Conservation (phyloP, 768 basidiomycete genomes). For the Peribolospora kevripleyi region DNA sequence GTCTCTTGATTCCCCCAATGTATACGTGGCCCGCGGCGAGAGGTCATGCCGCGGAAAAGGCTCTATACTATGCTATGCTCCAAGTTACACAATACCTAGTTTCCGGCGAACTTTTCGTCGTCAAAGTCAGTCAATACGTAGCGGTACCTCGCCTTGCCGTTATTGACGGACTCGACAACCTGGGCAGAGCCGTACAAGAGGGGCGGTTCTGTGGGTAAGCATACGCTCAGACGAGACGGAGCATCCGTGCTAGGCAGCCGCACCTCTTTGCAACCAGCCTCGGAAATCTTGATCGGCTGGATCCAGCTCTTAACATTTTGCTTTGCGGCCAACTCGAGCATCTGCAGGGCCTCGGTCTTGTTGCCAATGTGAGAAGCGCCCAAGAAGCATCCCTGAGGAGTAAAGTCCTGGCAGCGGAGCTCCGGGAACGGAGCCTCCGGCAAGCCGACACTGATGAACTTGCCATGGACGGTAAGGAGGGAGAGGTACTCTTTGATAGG, state of each 20-base stretch:
- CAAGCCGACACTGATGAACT: slow-evolving; percentile 28
- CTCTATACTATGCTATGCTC: too few relatives aligned
- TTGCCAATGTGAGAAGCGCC: slow-evolving; percentile 26
- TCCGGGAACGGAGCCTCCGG: slow-evolving; percentile 10
- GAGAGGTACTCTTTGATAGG: slow-evolving; percentile 32
- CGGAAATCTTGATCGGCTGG: slow-evolving; percentile 13
- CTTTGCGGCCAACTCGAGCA: slow-evolving; percentile 35
- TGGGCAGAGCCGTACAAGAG: slow-evolving; percentile 9
- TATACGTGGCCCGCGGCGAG: too few relatives aligned
- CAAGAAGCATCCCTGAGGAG: slow-evolving; percentile 11
- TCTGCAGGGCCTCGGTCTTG: slow-evolving; percentile 32
- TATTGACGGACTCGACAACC: slow-evolving; percentile 29
- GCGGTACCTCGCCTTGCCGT: slow-evolving; percentile 31
- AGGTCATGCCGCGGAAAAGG: too few relatives aligned
- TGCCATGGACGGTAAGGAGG: slow-evolving; percentile 31
- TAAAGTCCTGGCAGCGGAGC: neutral
- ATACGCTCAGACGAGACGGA: too few relatives aligned
- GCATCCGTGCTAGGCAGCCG: too few relatives aligned
- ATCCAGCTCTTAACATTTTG: slow-evolving; percentile 31
- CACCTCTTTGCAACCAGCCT: slow-evolving; percentile 4
- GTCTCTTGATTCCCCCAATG: too few relatives aligned
- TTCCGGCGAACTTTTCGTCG: too few relatives aligned
- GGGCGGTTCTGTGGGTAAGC: neutral
- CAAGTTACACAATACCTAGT: too few relatives aligned
- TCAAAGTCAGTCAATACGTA: slow-evolving; percentile 18